Percentiles rank a stretch among this genome's conserved stretches.
Conservation (phyloP, 1,284 basidiomycete species). For the Fomes fomentarius region DNA sequence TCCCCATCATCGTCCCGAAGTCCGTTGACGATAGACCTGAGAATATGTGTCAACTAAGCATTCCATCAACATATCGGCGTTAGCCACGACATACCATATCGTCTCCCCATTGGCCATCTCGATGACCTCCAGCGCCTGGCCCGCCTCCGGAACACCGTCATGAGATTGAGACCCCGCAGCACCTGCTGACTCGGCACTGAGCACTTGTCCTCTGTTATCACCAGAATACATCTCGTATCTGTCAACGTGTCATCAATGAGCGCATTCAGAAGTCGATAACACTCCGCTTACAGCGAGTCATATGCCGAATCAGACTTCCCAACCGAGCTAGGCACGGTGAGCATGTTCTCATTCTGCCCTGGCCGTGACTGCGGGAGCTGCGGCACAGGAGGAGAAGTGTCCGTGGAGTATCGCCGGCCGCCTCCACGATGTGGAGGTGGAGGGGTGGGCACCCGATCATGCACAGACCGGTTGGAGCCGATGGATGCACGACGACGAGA, state of each 20-base stretch:
- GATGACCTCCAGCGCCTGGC: constrained; percentile 73
- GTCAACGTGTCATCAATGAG: constrained; percentile 13
- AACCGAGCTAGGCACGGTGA: constrained; percentile 43
- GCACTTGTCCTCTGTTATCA: constrained; percentile 45
- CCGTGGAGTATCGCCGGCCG: constrained; percentile 62
- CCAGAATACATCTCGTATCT: constrained; percentile 82
- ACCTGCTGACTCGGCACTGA: constrained; percentile 25
- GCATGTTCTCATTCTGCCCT: constrained; percentile 46
- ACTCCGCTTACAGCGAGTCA: constrained; percentile 69
- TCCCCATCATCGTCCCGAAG: constrained; percentile 77
- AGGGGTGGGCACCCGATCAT: constrained; percentile 81
- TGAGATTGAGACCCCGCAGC: constrained; percentile 24
- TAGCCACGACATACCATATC: constrained; percentile 60
- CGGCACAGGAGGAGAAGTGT: constrained; percentile 72
- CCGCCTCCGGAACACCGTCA: constrained; percentile 45
- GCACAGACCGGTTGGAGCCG: constrained; percentile 65
- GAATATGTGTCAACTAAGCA: constrained; percentile 12
- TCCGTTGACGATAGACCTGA: constrained; percentile 83
- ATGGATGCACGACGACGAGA: constrained; percentile 49
- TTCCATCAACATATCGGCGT: neutral
- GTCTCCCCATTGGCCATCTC: constrained; percentile 83
- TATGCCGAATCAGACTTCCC: constrained; percentile 71
- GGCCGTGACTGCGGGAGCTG: constrained; percentile 57
- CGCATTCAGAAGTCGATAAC: neutral
- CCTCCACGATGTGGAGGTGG: constrained; percentile 65